phyloP scores from a whole-genome alignment of 2,329 filamentous ascomycete species.

The Alternaria infectoria region DNA sequence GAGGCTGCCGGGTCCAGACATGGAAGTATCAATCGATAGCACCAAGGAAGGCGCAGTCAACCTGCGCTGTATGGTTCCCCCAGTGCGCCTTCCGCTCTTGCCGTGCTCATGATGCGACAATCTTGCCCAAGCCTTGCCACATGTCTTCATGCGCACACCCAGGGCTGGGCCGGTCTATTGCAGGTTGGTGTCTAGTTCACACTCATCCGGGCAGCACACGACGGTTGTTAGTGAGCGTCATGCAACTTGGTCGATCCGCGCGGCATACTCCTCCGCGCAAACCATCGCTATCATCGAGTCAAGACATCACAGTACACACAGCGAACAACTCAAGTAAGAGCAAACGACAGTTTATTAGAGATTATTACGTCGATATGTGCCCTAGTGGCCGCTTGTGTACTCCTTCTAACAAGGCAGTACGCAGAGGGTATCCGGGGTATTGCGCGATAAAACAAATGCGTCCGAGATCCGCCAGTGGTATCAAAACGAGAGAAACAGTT shows the following conservation, averaged over 20 bases:
- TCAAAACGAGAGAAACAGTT: constrained; percentile 48
- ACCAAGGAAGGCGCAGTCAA: constrained; percentile 7
- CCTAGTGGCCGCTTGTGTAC: constrained; percentile 51
- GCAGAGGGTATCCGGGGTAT: constrained; percentile 52
- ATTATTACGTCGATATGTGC: constrained; percentile 49
- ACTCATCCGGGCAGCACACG: background rate
- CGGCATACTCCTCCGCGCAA: background rate
- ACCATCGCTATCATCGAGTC: background rate
- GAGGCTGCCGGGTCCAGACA: background rate
- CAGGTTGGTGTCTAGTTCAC: background rate
- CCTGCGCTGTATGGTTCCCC: constrained; percentile 3
- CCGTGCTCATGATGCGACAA: constrained; percentile 1
- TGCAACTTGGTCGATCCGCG: background rate
- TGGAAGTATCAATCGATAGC: constrained; percentile 6
- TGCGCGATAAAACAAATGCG: constrained; percentile 43
- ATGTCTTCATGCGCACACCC: background rate
- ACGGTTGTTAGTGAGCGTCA: constrained; percentile 1
- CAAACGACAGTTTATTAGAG: constrained; percentile 42
- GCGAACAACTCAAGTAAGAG: background rate
- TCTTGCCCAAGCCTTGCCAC: constrained; percentile 8
- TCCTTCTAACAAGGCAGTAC: constrained; percentile 49
- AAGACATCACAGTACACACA: background rate
- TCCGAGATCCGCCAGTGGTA: constrained; percentile 37
- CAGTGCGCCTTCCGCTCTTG: constrained; percentile 1
- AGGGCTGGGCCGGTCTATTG: constrained; percentile 4